Evolutionary conservation across 108 stramenopile genomes (phyloP).

Genomic region (Nitzschia sp.): DNA sequence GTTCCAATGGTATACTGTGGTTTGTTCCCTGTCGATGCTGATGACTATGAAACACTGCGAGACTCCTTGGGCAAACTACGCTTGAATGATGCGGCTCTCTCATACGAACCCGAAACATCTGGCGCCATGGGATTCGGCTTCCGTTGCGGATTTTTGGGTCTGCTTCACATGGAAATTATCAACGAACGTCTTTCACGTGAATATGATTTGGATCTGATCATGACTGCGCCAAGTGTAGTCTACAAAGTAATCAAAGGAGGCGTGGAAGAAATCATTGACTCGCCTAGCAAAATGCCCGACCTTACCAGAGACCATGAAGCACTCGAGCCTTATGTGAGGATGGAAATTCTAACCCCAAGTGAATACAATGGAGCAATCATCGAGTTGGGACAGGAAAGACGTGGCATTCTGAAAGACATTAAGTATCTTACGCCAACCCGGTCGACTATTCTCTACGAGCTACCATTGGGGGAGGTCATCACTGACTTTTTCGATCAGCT

Average conservation of each 20-base stretch:
- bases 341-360: constrained; percentile 85
- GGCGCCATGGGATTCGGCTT: constrained; percentile 94
- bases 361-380: constrained; percentile 89
- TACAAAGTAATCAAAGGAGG: constrained; percentile 78
- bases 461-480: constrained; percentile 94
- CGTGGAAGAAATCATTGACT: constrained; percentile 70
- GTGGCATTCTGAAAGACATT: constrained; percentile 88
- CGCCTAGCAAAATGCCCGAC: constrained; percentile 96
- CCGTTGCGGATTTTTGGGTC: constrained; percentile 96
- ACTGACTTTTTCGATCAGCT: constrained; percentile 98
- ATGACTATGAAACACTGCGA: constrained; percentile 90
- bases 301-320: constrained; percentile 63
- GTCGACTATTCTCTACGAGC: constrained; percentile 87
- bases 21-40: constrained; percentile 94
- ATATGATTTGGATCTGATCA: constrained; percentile 94
- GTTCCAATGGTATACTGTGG: constrained; percentile 97
- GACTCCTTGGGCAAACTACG: constrained; percentile 90
- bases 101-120: constrained; percentile 85
- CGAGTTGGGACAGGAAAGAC: constrained; percentile 87
- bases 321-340: constrained; percentile 90
- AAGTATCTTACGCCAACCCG: constrained; percentile 95
- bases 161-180: constrained; percentile 99
- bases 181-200: constrained; percentile 95
- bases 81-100: constrained; percentile 92
- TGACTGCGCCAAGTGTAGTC: constrained; percentile 97